Evolutionary conservation across 495 filamentous ascomycete species (phyloP), one percentile per base, ranked within the genome.

Genomic region (Penicillium pancosmium): DNA sequence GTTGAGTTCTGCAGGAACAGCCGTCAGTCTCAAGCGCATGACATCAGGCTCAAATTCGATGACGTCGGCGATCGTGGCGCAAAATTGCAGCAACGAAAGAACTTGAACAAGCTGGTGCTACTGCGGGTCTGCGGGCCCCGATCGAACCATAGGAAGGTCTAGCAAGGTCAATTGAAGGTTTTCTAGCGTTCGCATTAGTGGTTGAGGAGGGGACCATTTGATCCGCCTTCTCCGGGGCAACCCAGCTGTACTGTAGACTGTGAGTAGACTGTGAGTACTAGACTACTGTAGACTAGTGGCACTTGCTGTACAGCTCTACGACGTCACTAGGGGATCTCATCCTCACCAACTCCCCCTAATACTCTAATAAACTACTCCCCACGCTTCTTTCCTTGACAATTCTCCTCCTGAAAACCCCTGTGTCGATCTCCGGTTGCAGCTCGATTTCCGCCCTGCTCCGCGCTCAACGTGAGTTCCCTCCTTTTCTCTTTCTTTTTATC

Each of bases 401-500:
- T n/a, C 41, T 40, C 51, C 47, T 64, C 43, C 52, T 51, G 43
- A 31, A 43, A 31, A 46, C 15, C 52, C 54, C 59, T 57, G 59
- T 64, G 38, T 65, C 59, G 53, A 57, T 64, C 40, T 57, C 63
- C 66, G 67, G 57, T 74, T 73, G 72, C 74, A 70, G 60, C 62
- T 50, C 49, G 55, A 13, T 63, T 73, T 75, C 72, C 73, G 72
- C 69, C 65, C 58, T 64, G 66, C 73, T 66, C 70, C 27, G 27
- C 27, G 27, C 27, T 31, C 56, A 23, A 23, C 23, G 63, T 52
- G 31, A 50, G 56, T 52, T 68, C 23, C 62, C 61, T 68, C 63
- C 57, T 52, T 49, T 59, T 57, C 25, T 18, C 16, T 44, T 19
- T 44, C 7, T 44, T 18, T 19, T 10, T 66, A 65, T 15, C 61